A percentile compares a stretch with the other conserved stretches of the same genome.
Conservation (phyloP, 345 rosid genomes). For the Euphorbia peplus region DNA sequence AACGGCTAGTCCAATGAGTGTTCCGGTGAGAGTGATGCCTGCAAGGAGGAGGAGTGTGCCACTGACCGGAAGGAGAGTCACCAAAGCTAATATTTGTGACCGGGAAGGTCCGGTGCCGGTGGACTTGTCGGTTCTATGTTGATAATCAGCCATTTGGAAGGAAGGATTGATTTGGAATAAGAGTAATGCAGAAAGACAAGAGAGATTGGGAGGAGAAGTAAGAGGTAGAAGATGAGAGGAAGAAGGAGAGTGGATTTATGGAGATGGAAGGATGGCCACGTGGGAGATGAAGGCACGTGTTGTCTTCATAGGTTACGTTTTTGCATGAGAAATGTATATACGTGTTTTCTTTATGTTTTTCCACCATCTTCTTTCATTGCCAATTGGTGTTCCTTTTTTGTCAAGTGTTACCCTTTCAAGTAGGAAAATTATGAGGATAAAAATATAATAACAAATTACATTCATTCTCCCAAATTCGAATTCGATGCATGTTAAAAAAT, state of each 20-base stretch:
- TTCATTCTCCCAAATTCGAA: no score
- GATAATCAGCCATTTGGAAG: constrained; percentile 10
- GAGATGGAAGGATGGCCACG: constrained; percentile 3
- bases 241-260: not conserved
- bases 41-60: constrained; percentile 63
- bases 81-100: constrained; percentile 47
- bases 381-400: not conserved
- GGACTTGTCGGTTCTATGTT: not conserved
- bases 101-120: constrained; percentile 24
- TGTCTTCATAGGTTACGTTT: not conserved
- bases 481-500: no score
- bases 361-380: not conserved
- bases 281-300: constrained; percentile 4
- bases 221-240: not conserved
- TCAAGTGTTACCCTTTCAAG: no score
- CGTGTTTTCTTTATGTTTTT: not conserved
- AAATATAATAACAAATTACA: no score
- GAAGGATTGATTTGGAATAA: not conserved
- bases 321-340: constrained; percentile 1
- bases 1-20: constrained; percentile 54
- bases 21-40: constrained; percentile 60
- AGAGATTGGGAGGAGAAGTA: not conserved
- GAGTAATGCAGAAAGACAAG: not conserved
- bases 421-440: no score
- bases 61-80: constrained; percentile 50